phyloP scores from a whole-genome alignment of 208 protist species.

The Trypanosoma melophagium region DNA sequence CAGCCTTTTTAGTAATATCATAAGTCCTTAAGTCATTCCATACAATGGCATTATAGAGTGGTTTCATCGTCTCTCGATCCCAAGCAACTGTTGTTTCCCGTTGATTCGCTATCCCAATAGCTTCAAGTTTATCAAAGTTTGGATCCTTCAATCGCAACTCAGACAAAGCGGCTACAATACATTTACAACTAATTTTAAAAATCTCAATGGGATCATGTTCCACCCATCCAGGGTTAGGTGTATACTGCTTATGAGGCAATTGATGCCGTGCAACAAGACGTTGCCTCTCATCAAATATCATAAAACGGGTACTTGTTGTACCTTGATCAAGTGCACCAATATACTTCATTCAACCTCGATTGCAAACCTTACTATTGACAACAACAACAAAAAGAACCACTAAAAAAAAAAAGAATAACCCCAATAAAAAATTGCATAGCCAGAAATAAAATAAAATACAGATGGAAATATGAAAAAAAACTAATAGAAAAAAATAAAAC shows the following conservation, averaged over 20 bases:
- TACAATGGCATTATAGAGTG: slow-evolving; percentile 96
- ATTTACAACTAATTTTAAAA: slow-evolving; percentile 67
- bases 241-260: slow-evolving; percentile 74
- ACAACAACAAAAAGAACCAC: slow-evolving; percentile 21
- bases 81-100: slow-evolving; percentile 98
- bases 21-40: slow-evolving; percentile 89
- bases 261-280: slow-evolving; percentile 73
- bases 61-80: slow-evolving; percentile 93
- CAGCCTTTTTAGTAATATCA: slow-evolving; percentile 46
- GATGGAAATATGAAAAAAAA: background rate
- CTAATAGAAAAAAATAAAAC: slow-evolving; percentile 4
- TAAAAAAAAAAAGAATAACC: slow-evolving; percentile 1
- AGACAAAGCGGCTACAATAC: slow-evolving; percentile 65
- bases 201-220: slow-evolving; percentile 97
- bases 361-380: background rate
- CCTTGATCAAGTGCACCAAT: slow-evolving; percentile 94
- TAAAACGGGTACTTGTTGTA: slow-evolving; percentile 93
- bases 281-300: slow-evolving; percentile 89
- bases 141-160: slow-evolving; percentile 43
- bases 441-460: slow-evolving; percentile 10
- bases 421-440: slow-evolving; percentile 12
- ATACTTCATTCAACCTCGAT: slow-evolving; percentile 47
- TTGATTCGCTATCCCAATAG: slow-evolving; percentile 98
- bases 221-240: slow-evolving; percentile 91
- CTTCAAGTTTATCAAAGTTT: slow-evolving; percentile 51